These are phyloP conservation scores for Lophiostoma macrostomum DNA, from an alignment of 495 filamentous ascomycete species.

Conservation along the genomic window DNA sequence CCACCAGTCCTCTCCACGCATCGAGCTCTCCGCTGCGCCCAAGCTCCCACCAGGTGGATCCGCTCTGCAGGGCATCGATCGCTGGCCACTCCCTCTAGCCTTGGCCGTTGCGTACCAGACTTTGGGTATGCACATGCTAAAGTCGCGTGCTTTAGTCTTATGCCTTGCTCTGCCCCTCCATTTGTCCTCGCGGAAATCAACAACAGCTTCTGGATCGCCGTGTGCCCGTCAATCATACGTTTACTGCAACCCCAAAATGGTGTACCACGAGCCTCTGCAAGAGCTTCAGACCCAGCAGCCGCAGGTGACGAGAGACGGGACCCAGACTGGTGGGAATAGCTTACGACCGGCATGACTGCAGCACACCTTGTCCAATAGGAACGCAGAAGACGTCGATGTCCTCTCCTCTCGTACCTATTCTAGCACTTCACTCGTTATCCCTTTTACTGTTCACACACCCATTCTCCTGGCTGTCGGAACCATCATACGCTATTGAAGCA, in stretches of 20 bases:
- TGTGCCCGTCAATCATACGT: too few species aligned
- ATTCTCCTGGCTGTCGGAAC: constrained; percentile 6
- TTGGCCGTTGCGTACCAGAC: too few species aligned
- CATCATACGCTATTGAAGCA: neutral
- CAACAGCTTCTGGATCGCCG: too few species aligned
- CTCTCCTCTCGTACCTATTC: neutral
- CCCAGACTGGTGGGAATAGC: constrained; percentile 14
- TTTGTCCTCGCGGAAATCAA: too few species aligned
- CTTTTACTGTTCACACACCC: neutral
- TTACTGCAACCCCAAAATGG: too few species aligned
- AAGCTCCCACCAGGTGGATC: neutral
- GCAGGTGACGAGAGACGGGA: neutral
- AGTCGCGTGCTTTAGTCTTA: too few species aligned
- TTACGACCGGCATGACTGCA: neutral
- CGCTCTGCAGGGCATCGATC: neutral
- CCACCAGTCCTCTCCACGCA: neutral
- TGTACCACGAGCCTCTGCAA: too few species aligned
- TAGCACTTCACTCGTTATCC: neutral
- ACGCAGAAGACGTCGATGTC: neutral
- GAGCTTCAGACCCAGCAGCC: too few species aligned
- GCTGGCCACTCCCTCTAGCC: neutral
- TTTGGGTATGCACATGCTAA: too few species aligned
- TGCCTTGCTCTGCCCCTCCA: too few species aligned
- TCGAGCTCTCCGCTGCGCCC: neutral
- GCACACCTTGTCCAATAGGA: neutral